These are phyloP conservation scores for Xylaria curta DNA, from an alignment of 495 filamentous ascomycete genomes.

Conservation along the genomic window DNA sequence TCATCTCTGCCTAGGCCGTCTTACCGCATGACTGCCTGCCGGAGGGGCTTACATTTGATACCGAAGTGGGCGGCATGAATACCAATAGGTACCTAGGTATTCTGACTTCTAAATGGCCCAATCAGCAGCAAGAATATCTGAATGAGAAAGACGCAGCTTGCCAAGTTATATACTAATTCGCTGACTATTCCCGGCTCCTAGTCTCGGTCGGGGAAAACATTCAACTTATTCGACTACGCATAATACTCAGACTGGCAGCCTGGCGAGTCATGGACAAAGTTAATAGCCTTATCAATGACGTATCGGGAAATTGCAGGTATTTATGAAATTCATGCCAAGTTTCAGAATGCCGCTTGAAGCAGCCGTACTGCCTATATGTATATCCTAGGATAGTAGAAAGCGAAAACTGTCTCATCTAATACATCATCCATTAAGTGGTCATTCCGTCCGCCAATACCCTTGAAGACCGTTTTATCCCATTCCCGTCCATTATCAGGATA, in stretches of 20 bases:
- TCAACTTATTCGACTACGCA: background rate
- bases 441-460: conserved; percentile 11
- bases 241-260: background rate
- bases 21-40: conserved; percentile 9
- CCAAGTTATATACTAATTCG: background rate
- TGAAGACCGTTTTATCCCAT: conserved; percentile 12
- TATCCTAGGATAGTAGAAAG: background rate
- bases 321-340: conserved; percentile 17
- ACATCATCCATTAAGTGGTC: conserved; percentile 24
- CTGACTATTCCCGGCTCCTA: background rate
- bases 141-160: background rate
- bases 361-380: conserved; percentile 3
- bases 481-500: conserved; percentile 18
- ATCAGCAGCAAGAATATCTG: background rate
- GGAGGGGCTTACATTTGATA: background rate
- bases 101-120: background rate
- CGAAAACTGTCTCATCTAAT: conserved; percentile 12
- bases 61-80: background rate
- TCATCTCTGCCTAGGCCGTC: conserved; percentile 8
- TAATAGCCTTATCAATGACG: background rate
- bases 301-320: background rate
- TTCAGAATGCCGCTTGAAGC: background rate
- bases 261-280: background rate
- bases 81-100: no score
- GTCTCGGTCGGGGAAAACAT: background rate